phyloP scores from a whole-genome alignment of 371 early-diverging fungal genomes.

The Amoeboaphelidium protococcarum region DNA sequence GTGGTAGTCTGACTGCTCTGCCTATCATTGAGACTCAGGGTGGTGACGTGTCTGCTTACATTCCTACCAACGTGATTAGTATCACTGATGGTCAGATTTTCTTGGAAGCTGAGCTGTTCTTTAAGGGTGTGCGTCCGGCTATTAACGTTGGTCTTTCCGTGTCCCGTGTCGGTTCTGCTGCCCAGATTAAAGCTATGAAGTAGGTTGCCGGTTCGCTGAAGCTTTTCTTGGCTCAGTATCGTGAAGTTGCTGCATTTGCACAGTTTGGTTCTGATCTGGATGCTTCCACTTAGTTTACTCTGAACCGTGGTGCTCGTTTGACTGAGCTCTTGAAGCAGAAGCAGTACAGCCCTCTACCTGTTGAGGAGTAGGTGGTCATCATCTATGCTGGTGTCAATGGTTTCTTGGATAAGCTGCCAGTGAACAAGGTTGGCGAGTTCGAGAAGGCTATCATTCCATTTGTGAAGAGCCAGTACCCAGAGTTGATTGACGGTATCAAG shows the following conservation, averaged over 20 bases:
- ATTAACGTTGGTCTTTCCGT: slow-evolving; percentile 95
- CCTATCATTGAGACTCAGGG: slow-evolving; percentile 94
- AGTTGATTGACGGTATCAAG: slow-evolving; percentile 63
- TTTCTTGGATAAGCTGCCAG: slow-evolving; percentile 82
- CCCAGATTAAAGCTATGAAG: slow-evolving; percentile 94
- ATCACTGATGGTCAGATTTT: slow-evolving; percentile 92
- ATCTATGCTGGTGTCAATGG: slow-evolving; percentile 69
- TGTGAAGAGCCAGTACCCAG: slow-evolving; percentile 56
- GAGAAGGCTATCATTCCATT: slow-evolving; percentile 68
- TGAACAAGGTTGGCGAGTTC: slow-evolving; percentile 60
- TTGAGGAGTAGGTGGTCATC: slow-evolving; percentile 76
- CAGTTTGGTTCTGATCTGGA: slow-evolving; percentile 94
- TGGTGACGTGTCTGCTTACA: slow-evolving; percentile 93
- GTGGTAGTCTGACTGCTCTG: slow-evolving; percentile 80
- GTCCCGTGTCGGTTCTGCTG: slow-evolving; percentile 91
- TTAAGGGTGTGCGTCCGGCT: slow-evolving; percentile 87
- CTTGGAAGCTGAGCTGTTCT: slow-evolving; percentile 92
- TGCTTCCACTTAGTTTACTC: slow-evolving; percentile 73
- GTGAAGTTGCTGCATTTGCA: slow-evolving; percentile 94
- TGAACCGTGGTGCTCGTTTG: slow-evolving; percentile 87
- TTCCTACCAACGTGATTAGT: slow-evolving; percentile 95
- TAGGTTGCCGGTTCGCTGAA: slow-evolving; percentile 91
- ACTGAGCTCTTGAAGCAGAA: slow-evolving; percentile 85
- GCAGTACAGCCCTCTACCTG: slow-evolving; percentile 70
- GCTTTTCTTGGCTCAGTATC: slow-evolving; percentile 85